Evolutionary conservation across 768 basidiomycete genomes (phyloP), one percentile per base, ranked within the genome.

Genomic region (Tricholoma bakamatsutake): DNA sequence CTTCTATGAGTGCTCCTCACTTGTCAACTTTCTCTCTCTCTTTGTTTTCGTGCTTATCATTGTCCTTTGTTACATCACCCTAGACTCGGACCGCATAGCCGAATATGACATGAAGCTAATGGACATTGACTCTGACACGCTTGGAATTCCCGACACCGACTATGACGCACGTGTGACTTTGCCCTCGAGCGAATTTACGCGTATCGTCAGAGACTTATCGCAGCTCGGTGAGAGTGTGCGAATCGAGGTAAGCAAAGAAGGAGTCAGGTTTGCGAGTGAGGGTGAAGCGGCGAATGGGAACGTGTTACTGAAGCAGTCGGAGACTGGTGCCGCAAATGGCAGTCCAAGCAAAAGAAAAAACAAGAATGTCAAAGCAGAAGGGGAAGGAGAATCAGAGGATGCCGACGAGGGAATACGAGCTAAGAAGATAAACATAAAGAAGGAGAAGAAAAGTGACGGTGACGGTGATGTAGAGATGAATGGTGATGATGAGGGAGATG

Each of bases 21-120:
- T 54, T 15, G 17, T 24, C 40, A 28, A 28, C 13, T 15, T 15
- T 15, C 11, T 9, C 18, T 18, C 42, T 18, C 48, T 18, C 12
- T 11, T 52, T 52, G 27, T 40, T 46, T 17, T 30, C 45, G 24
- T 45, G 9, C n/a, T 59, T 18, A 8, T 21, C 40, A 13, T 28
- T 15, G 53, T 55, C 40, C 48, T 15, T 30, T 51, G 45, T 54
- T 42, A 34, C 49, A 58, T 27, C 45, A 35, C 7, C 35, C 5
- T 61, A 97, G 95, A 85, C 71, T 82, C 87, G 4, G 96, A 97
- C 70, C 85, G 97, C 59, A 87, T 98, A 52, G 93, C 94, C 24
- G 93, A 98, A 68, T 99, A 99, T 73, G 94, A 97, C 63, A 92
- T 99, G 88, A 98, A 98, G 71, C 84, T 98, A 52, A 98, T 99